A percentile compares a stretch with the other conserved stretches of the same genome.
Evolutionary conservation across 1,284 basidiomycete species (phyloP).

Genomic region (Sutorius eximius): DNA sequence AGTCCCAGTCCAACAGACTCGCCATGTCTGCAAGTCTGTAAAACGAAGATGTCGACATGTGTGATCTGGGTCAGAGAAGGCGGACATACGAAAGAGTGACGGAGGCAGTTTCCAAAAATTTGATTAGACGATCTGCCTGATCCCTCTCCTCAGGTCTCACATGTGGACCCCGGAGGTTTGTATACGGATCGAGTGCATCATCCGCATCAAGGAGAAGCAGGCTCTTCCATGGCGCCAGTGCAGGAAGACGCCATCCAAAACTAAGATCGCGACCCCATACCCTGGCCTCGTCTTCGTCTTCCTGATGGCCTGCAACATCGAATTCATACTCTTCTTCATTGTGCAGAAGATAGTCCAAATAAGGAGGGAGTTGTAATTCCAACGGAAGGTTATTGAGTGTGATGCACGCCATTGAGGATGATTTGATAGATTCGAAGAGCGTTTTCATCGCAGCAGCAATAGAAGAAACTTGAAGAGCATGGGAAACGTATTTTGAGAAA

Average conservation of each 20-base stretch:
- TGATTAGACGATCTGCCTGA: conserved; percentile 67
- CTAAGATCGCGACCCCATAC: conserved; percentile 70
- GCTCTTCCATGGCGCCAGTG: conserved; percentile 91
- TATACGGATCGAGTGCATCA: conserved; percentile 60
- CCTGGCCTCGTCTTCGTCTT: conserved; percentile 55
- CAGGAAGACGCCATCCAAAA: conserved; percentile 69
- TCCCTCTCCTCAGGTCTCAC: conserved; percentile 63
- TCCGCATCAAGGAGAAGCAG: conserved; percentile 73
- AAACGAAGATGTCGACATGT: conserved; percentile 1
- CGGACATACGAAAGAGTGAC: conserved; percentile 60
- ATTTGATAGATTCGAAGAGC: conserved; percentile 75
- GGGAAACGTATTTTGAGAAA: conserved; percentile 53
- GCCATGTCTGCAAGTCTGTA: conserved; percentile 84
- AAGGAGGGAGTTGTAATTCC: conserved; percentile 80
- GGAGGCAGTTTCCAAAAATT: conserved; percentile 66
- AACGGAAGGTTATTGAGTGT: conserved; percentile 74
- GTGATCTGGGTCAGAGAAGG: neutral
- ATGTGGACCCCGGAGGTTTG: conserved; percentile 58
- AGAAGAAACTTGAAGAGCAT: conserved; percentile 65
- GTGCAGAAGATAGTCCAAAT: conserved; percentile 66
- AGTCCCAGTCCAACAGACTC: conserved; percentile 80
- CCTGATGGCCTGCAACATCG: conserved; percentile 43
- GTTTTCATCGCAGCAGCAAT: conserved; percentile 74
- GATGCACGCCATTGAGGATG: conserved; percentile 69
- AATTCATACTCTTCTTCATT: conserved; percentile 49